Evolutionary conservation across 441 rosid species (phyloP).

Genomic region (Gossypium trilobum): DNA sequence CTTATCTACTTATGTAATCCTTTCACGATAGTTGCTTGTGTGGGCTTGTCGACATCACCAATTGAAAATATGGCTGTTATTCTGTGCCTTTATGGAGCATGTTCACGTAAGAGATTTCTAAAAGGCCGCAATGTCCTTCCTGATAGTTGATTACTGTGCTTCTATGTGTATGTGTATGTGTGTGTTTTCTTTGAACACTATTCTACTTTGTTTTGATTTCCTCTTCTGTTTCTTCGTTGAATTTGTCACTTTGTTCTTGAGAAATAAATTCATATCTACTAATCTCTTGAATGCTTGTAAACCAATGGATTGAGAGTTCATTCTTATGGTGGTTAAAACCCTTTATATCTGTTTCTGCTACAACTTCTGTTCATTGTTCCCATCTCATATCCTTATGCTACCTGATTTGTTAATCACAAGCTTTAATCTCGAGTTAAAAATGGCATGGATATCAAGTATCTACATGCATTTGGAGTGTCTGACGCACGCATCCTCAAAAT

Average conservation of each 20-base stretch:
- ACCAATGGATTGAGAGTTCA: not conserved
- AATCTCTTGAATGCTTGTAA: not conserved
- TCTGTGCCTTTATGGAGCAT: conserved; percentile 66
- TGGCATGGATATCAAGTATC: not conserved
- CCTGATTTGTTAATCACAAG: not conserved
- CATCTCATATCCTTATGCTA: not conserved
- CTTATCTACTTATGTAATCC: conserved; percentile 86
- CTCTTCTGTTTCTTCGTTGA: not conserved
- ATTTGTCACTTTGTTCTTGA: not conserved
- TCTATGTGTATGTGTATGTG: not conserved
- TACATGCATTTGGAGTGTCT: not conserved
- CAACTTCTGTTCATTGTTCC: not conserved
- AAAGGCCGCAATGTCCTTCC: not conserved
- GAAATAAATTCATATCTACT: not conserved
- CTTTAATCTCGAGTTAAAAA: not conserved
- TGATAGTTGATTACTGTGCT: not conserved
- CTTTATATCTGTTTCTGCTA: not conserved
- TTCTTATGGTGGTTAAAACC: not conserved
- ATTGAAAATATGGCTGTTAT: conserved; percentile 65
- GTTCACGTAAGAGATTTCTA: conserved; percentile 44
- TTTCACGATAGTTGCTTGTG: conserved; percentile 69
- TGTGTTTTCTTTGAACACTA: not conserved
- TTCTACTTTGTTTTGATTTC: not conserved
- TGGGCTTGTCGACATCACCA: conserved; percentile 85
- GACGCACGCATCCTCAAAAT: not conserved